phyloP scores from a whole-genome alignment of 768 basidiomycete species.

The Macrolepiota fuliginosa region DNA sequence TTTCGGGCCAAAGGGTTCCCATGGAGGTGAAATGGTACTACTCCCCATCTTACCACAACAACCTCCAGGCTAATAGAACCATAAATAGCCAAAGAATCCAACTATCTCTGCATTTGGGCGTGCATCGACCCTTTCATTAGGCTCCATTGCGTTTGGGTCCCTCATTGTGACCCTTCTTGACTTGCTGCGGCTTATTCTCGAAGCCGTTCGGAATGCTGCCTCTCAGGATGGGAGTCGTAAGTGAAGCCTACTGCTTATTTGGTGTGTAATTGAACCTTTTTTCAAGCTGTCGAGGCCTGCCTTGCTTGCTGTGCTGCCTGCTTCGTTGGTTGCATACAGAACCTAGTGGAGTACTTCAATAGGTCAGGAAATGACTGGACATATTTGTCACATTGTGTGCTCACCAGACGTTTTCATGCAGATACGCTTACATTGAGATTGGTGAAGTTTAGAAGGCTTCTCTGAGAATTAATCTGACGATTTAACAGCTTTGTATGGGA shows the following conservation, averaged over 20 bases:
- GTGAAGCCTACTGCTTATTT: constrained; percentile 22
- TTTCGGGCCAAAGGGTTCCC: constrained; percentile 62
- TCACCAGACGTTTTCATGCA: constrained; percentile 17
- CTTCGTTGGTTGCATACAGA: constrained; percentile 70
- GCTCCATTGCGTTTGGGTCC: constrained; percentile 83
- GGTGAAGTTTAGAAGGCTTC: constrained; percentile 33
- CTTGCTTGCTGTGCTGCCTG: constrained; percentile 79
- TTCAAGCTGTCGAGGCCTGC: constrained; percentile 64
- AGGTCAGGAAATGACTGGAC: constrained; percentile 32
- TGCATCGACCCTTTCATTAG: constrained; percentile 76
- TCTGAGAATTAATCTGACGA: neutral
- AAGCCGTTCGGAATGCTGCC: constrained; percentile 56
- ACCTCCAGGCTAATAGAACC: neutral
- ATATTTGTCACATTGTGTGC: neutral
- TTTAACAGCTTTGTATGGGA: constrained; percentile 72
- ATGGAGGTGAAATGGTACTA: constrained; percentile 57
- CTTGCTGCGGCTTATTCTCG: constrained; percentile 58
- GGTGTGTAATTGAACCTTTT: neutral
- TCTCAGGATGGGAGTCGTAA: constrained; percentile 63
- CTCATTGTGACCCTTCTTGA: constrained; percentile 82
- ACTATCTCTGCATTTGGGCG: constrained; percentile 69
- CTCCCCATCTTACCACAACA: neutral
- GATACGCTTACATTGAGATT: constrained; percentile 84
- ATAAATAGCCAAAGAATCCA: constrained; percentile 60
- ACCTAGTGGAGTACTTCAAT: constrained; percentile 77